Base-by-base conservation (phyloP, 352 stramenopile genomes). In the Pythium sukuiense region DNA sequence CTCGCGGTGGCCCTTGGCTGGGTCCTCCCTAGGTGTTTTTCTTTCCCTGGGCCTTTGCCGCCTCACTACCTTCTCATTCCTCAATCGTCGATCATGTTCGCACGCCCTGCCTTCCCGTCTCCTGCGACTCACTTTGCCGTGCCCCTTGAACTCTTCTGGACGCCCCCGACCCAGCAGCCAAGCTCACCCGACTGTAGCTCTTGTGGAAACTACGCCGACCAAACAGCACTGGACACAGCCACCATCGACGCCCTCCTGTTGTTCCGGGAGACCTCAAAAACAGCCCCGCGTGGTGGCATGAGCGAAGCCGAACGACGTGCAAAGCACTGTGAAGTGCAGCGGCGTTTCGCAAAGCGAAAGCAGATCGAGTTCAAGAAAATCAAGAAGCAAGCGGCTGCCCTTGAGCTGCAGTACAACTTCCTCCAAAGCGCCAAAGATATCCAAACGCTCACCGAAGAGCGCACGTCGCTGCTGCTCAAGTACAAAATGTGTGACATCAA, bases 291-390 rank as follows among this genome's bases (percentile, higher is more conserved):
- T 13, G n/a, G 12, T 12, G 6, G 16, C 53, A 46, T 20, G 24
- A 53, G 30, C 1, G 55, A 39, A 1, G 56, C 18, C 12, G 29
- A 63, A 26, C 56, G 56, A 8, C 26, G 41, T 16, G 43, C 29
- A 2, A 13, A 32, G 0, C 56, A 63, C 20, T 29, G 56, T 6
- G 56, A 55, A 30, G 30, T 30, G n/a, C 56, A 63, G 56, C 56
- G 56, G 5, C 56, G 43, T 9, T 63, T 55, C 29, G 37, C 53
- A 12, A 53, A 55, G 29, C 41, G 56, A 43, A 63, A 63, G 26
- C n/a, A 20, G 24, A 30, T 30, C 24, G 3, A 32, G 9, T 54
- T 54, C 39, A 61, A 61, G 13, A 6, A 29, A 14, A 20, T 52
- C 14, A 48, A 46, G 33, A n/a, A 20, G 6, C 16, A 33, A 8